Evolutionary conservation across 768 basidiomycete genomes (phyloP), one percentile per base, ranked within the genome.

Genomic region (Tulasnella calospora): DNA sequence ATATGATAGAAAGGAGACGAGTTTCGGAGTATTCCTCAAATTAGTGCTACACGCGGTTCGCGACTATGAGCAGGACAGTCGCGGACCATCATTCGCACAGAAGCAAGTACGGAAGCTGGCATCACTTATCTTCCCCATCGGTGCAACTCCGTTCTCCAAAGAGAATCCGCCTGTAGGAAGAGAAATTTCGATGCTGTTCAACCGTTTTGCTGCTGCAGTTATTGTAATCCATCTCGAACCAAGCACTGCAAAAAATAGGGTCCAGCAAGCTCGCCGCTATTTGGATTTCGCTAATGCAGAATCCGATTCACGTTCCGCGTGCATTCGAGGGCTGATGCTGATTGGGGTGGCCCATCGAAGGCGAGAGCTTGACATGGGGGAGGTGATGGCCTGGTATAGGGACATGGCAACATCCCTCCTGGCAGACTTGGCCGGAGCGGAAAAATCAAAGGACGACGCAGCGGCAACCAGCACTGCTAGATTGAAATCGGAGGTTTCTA

Each of bases 11-110:
- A 83, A 84, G 23, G 96, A 97, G 81, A 90, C 92, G 1, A 89
- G 92, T 1, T 96, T 92, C 82, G 87, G 89, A n/a, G 82, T 93
- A 8, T 93, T 95, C 82, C 86, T 97, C 69, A 94, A 95, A 83
- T 87, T 98, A 76, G 86, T 96, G 44, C 89, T 91, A n/a, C 89
- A 89, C 69, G 91, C 92, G 0, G 86, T 86, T 1, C 83, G 86
- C 17, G 84, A 85, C 78, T 80, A 84, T 33, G 81, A 77, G 33
- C 46, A 79, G 80, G 71, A 61, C 78, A 38, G 67, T 84, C 80
- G 82, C 83, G 76, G 84, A 82, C 78, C 80, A 83, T 47, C 79
- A 87, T 19, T 76, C 40, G 40, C 44, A n/a, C 84, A 85, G 10
- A 84, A 86, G 36, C 88, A 86, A 80, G 84, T 88, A 82, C 90